These are phyloP conservation scores for Asclepias syriaca DNA, from an alignment of 257 asterid genomes.

Conservation along the genomic window DNA sequence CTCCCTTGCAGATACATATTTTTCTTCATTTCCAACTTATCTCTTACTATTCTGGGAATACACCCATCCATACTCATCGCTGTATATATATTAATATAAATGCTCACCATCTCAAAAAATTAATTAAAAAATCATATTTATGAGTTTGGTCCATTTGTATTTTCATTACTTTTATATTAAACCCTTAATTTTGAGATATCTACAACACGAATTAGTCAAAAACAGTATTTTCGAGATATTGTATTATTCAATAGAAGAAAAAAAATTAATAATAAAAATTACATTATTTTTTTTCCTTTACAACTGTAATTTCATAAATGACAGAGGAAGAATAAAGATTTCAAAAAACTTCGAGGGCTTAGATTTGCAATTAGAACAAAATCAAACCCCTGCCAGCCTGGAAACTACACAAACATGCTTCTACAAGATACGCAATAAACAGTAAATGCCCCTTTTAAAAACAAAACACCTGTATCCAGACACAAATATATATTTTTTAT, in stretches of 20 bases:
- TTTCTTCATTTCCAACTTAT: background rate
- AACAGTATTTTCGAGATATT: too few relatives aligned
- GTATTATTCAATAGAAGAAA: too few relatives aligned
- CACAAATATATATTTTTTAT: background rate
- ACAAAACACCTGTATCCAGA: background rate
- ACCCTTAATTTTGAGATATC: background rate
- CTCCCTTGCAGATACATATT: background rate
- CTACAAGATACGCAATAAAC: background rate
- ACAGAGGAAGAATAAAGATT: background rate
- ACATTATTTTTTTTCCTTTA: background rate
- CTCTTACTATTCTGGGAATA: background rate
- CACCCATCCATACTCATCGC: background rate
- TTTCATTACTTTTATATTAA: too few relatives aligned
- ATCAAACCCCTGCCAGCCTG: background rate
- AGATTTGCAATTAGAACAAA: background rate
- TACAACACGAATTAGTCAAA: too few relatives aligned
- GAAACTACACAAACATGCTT: background rate
- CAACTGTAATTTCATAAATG: background rate
- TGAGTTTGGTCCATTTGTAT: background rate
- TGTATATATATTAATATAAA: too few relatives aligned
- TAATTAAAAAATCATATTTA: too few relatives aligned
- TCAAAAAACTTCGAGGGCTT: background rate
- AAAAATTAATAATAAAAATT: background rate
- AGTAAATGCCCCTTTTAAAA: background rate
- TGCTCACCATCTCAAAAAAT: too few relatives aligned